These are phyloP conservation scores for Graphilbum fragrans DNA, from an alignment of 2,329 filamentous ascomycete genomes.

Conservation along the genomic window DNA sequence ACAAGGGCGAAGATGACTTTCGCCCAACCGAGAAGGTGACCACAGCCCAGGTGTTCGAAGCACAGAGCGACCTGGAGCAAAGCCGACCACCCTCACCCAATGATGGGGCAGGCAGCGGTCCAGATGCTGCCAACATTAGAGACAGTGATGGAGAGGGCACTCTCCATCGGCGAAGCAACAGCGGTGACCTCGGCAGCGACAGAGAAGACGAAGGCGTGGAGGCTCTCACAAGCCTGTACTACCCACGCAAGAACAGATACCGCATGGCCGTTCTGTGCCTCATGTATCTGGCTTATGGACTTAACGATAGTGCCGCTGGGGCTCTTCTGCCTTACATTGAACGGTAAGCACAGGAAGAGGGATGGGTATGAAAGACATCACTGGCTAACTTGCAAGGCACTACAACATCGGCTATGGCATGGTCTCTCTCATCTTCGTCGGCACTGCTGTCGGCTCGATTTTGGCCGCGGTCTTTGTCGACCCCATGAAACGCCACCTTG, in stretches of 20 bases:
- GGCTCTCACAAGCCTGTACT: constrained; percentile 42
- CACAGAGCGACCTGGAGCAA: constrained; percentile 31
- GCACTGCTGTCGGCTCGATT: constrained; percentile 67
- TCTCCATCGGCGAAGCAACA: no score
- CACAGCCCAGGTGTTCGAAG: constrained; percentile 8
- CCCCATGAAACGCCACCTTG: constrained; percentile 46
- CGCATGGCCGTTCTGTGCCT: constrained; percentile 52
- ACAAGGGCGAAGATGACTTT: constrained; percentile 11
- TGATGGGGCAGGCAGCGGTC: neutral
- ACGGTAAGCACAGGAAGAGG: constrained; percentile 30
- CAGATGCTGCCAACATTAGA: constrained; percentile 10
- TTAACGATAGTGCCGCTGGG: constrained; percentile 66
- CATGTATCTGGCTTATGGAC: constrained; percentile 55
- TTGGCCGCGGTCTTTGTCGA: constrained; percentile 59
- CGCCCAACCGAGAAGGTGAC: neutral
- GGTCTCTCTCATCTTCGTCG: constrained; percentile 72
- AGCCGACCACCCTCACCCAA: constrained; percentile 36
- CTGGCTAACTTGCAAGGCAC: constrained; percentile 26
- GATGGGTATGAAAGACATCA: no score
- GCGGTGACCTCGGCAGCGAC: constrained; percentile 1
- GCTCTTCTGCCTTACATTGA: constrained; percentile 76
- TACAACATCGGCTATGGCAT: constrained; percentile 67
- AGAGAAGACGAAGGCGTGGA: constrained; percentile 24
- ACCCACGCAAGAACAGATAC: constrained; percentile 58
- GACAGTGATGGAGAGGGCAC: constrained; percentile 13